phyloP scores from a whole-genome alignment of 2,329 filamentous ascomycete species.

The Diaporthe velutina region DNA sequence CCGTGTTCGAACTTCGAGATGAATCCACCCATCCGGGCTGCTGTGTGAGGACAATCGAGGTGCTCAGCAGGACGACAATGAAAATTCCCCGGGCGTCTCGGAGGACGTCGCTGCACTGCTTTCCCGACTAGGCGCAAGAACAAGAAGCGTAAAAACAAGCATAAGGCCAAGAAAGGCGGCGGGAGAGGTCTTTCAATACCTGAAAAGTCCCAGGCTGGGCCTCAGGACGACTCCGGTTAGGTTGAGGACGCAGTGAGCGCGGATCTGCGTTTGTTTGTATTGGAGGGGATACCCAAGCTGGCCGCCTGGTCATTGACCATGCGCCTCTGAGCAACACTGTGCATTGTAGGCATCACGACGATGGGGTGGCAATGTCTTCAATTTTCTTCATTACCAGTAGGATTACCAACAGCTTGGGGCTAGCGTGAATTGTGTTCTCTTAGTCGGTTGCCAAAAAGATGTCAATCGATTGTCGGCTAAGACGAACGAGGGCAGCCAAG shows the following conservation, averaged over 20 bases:
- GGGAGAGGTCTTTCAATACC: neutral
- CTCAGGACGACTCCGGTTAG: neutral
- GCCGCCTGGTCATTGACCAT: neutral
- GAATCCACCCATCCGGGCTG: too few species aligned
- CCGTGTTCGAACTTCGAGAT: too few species aligned
- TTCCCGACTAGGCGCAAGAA: neutral
- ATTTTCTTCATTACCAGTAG: neutral
- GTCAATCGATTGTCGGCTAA: neutral
- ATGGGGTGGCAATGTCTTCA: neutral
- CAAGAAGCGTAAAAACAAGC: neutral
- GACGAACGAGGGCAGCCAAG: slow-evolving; percentile 20
- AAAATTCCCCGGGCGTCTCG: too few species aligned
- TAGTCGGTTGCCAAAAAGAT: neutral
- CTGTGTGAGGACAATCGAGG: too few species aligned
- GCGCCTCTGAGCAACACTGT: too few species aligned
- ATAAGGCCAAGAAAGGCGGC: neutral
- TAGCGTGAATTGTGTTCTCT: slow-evolving; percentile 13
- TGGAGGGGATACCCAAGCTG: too few species aligned
- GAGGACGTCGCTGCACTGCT: too few species aligned
- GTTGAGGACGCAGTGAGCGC: neutral
- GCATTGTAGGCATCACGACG: neutral
- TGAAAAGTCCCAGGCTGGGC: neutral
- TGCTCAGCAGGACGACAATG: too few species aligned
- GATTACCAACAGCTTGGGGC: slow-evolving; percentile 9
- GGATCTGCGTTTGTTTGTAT: neutral